Evolutionary conservation across 768 basidiomycete genomes (phyloP).

Genomic region (Collybia mongolica): DNA sequence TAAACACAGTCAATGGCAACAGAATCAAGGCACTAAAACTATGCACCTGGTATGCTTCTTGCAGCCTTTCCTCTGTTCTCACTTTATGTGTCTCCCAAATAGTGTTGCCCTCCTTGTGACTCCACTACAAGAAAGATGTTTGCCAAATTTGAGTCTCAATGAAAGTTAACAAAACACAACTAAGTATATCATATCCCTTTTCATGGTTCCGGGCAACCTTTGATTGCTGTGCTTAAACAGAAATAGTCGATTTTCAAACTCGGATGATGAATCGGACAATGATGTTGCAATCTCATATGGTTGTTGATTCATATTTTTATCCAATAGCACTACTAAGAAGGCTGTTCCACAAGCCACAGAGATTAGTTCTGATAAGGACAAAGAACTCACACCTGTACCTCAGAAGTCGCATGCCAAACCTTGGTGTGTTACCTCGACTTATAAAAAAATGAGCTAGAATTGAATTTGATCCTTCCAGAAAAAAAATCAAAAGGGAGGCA

Average conservation of each 20-base stretch:
- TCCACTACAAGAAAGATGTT: too few species aligned
- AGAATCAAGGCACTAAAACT: too few species aligned
- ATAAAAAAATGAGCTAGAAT: background rate
- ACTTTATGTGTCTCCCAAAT: too few species aligned
- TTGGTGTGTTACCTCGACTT: slow-evolving; percentile 15
- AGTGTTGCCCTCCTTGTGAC: too few species aligned
- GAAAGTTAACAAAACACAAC: too few species aligned
- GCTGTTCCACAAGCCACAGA: slow-evolving; percentile 25
- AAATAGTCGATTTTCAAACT: slow-evolving; percentile 53
- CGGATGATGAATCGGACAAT: slow-evolving; percentile 44
- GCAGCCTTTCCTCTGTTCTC: too few species aligned
- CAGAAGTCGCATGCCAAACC: slow-evolving; percentile 13
- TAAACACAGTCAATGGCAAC: too few species aligned
- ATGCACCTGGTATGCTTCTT: too few species aligned
- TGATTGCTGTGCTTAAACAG: too few species aligned
- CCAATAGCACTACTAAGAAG: slow-evolving; percentile 38
- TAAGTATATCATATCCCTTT: too few species aligned
- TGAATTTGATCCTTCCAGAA: slow-evolving; percentile 13
- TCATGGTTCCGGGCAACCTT: too few species aligned
- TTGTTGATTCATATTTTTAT: slow-evolving; percentile 27
- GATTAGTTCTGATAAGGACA: slow-evolving; percentile 39
- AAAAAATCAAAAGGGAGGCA: slow-evolving; percentile 35
- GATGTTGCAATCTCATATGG: slow-evolving; percentile 30
- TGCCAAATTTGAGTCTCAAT: too few species aligned
- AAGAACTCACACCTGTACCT: slow-evolving; percentile 20